Evolutionary conservation across 2,329 filamentous ascomycete genomes (phyloP), one percentile per base, ranked within the genome.

Genomic region (Xylaria arbuscula): DNA sequence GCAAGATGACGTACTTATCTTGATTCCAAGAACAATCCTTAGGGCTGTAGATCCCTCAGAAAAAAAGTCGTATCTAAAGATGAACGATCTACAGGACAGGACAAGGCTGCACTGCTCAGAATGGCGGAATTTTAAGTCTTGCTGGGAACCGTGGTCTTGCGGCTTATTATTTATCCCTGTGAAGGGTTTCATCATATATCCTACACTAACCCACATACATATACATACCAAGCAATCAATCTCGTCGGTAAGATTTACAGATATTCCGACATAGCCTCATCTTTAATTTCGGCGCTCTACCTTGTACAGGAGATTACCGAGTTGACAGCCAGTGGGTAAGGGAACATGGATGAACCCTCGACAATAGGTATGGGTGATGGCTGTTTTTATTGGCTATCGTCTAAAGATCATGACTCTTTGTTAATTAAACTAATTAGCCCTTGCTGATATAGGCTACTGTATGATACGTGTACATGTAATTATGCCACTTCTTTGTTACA

Each of bases 291-390:
- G 51, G 51, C 28, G 28, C 17, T 53, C 28, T 53, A 34, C 17
- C 51, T 54, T 34, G 13, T 54, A 32, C n/a, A 3, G 32, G 28
- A 54, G 51, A 54, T 55, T 38, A 22, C 34, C 32, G 51, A 55
- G 32, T 11, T 55, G 8, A 34, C 32, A 38, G 38, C 22, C n/a
- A 36, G 51, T 55, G 51, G 51, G 51, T 55, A 38, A 55, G 51
- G 51, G 51, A 34, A 55, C 32, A 55, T 38, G 51, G 51, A 34
- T 22, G 28, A 13, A 15, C 4, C 15, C 24, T 53, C 8, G 50
- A 28, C 19, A n/a, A 5, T 54, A 10, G 50, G 28, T 36, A 36
- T 54, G 50, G 50, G 51, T 55, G 17, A 13, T 48, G n/a, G 9
- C 13, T 38, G 32, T 19, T 36, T n/a, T 19, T 55, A 15, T 38